Conservation (phyloP, 2,329 filamentous ascomycete genomes). For the Botryotinia globosa region DNA sequence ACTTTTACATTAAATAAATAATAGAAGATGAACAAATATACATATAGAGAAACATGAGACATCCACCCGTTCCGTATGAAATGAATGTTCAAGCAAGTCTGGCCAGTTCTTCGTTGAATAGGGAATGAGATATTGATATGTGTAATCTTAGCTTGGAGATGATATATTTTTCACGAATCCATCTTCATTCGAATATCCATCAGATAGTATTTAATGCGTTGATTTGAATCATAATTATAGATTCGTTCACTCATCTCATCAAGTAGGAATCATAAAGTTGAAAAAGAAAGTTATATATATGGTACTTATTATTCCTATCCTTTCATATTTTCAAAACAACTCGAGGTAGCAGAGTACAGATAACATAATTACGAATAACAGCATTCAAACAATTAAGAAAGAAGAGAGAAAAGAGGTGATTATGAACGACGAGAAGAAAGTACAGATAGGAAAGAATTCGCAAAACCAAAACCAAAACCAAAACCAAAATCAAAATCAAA, state of each 20-base stretch:
- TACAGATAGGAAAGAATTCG: neutral
- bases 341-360: neutral
- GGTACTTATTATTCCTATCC: neutral
- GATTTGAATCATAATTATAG: rapidly evolving
- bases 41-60: rapidly evolving
- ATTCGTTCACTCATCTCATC: neutral
- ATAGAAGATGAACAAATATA: neutral
- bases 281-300: neutral
- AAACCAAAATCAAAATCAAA: neutral
- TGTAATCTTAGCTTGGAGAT: neutral
- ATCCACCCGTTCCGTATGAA: neutral
- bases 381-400: neutral
- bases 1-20: neutral
- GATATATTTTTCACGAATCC: neutral
- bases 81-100: neutral
- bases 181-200: neutral
- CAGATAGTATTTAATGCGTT: neutral
- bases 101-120: neutral
- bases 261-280: neutral
- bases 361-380: neutral
- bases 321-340: neutral
- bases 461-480: neutral
- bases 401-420: neutral
- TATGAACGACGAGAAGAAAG: neutral
- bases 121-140: neutral